Evolutionary conservation across 2,329 filamentous ascomycete genomes (phyloP).

Genomic region (Aspergillus amoenus): DNA sequence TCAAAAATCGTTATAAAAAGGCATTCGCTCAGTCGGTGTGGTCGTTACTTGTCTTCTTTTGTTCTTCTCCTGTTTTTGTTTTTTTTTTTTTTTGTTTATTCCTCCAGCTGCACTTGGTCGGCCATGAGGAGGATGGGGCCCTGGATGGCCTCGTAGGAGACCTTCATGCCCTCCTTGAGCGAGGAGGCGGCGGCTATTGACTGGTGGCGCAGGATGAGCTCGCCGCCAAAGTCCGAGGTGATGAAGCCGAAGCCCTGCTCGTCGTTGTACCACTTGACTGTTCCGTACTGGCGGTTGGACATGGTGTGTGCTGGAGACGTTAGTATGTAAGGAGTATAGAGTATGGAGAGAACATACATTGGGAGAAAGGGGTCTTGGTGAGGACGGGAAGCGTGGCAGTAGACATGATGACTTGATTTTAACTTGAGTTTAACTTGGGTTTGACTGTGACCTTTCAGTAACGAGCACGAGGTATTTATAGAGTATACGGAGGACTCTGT

Average conservation of each 20-base stretch:
- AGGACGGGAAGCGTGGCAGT: not conserved
- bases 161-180: slow-evolving; percentile 8
- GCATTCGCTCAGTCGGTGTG: too few relatives aligned
- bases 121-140: slow-evolving; percentile 5
- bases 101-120: slow-evolving; percentile 7
- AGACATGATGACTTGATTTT: not conserved
- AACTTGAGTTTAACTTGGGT: too few relatives aligned
- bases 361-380: not conserved
- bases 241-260: slow-evolving; percentile 13
- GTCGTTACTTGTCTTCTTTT: too few relatives aligned
- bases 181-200: not conserved
- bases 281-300: slow-evolving; percentile 7
- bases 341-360: not conserved
- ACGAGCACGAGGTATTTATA: not conserved
- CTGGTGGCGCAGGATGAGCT: slow-evolving; percentile 9
- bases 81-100: not conserved
- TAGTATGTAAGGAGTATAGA: not conserved
- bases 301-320: not conserved
- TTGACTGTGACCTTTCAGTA: not conserved
- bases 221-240: slow-evolving; percentile 8
- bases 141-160: slow-evolving; percentile 6
- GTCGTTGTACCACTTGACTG: slow-evolving; percentile 11
- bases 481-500: not conserved
- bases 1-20: too few relatives aligned
- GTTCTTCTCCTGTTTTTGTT: too few relatives aligned